Evolutionary conservation across 1,284 basidiomycete species (phyloP).

Genomic region (Tylopilus sp.): DNA sequence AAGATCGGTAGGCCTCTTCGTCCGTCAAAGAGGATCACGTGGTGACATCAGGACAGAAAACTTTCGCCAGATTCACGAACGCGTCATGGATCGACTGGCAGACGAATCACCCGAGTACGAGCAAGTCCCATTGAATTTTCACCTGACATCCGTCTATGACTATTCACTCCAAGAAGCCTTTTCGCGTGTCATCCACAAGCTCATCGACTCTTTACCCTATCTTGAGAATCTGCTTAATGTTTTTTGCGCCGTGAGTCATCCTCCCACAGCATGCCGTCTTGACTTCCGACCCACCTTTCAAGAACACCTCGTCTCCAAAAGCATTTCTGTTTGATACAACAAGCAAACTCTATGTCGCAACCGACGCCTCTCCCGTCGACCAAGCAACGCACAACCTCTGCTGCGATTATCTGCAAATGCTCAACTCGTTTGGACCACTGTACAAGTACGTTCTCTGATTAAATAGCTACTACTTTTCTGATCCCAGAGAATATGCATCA

Average conservation of each 20-base stretch:
- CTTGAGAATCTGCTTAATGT: slow-evolving; percentile 80
- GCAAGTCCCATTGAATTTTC: slow-evolving; percentile 72
- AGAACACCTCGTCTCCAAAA: slow-evolving; percentile 90
- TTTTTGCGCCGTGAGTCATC: slow-evolving; percentile 64
- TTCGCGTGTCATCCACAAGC: slow-evolving; percentile 72
- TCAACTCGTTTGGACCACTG: slow-evolving; percentile 80
- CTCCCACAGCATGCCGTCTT: not conserved
- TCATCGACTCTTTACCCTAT: slow-evolving; percentile 67
- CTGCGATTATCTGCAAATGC: slow-evolving; percentile 87
- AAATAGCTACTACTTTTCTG: not conserved
- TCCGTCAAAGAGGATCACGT: not conserved
- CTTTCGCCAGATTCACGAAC: slow-evolving; percentile 82
- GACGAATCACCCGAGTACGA: slow-evolving; percentile 70
- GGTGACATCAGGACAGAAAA: slow-evolving; percentile 56
- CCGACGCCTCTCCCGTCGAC: slow-evolving; percentile 91
- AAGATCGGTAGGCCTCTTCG: slow-evolving; percentile 63
- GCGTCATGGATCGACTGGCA: slow-evolving; percentile 76
- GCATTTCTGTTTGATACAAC: slow-evolving; percentile 89
- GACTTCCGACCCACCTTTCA: slow-evolving; percentile 6
- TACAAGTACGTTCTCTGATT: slow-evolving; percentile 58
- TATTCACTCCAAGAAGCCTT: slow-evolving; percentile 87
- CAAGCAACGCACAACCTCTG: slow-evolving; percentile 84
- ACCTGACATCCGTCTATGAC: slow-evolving; percentile 88
- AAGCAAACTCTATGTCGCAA: slow-evolving; percentile 86
- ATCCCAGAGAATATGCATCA: slow-evolving; percentile 16